A percentile compares a stretch with the other conserved stretches of the same genome.
Conservation (phyloP, 2,329 filamentous ascomycete species). For the Diaporthe citrichinensis region DNA sequence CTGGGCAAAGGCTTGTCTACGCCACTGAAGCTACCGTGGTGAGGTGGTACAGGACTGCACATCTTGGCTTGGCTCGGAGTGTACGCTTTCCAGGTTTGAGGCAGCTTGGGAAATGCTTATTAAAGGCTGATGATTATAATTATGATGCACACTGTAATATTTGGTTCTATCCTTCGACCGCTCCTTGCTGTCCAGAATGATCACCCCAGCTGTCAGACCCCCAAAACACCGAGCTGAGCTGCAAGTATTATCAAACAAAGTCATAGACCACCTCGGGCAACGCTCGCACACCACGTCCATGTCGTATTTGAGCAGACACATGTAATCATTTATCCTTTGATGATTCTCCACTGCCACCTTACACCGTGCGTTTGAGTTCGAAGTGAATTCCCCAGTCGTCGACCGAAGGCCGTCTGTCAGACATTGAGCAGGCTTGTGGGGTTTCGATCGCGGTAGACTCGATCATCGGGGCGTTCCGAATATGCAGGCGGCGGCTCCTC, state of each 20-base stretch:
- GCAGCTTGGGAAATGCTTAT: not conserved
- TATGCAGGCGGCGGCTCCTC: conserved; percentile 10
- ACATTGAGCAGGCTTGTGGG: conserved; percentile 5
- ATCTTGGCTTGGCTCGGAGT: too few species aligned
- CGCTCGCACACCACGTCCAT: not conserved
- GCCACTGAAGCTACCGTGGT: conserved; percentile 78
- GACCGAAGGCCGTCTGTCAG: not conserved
- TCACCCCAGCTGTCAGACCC: rapidly evolving
- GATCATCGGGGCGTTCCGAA: not conserved
- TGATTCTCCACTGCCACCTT: not conserved
- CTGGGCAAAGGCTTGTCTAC: conserved; percentile 74
- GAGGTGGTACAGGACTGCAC: conserved; percentile 34
- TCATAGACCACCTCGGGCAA: not conserved
- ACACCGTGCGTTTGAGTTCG: not conserved
- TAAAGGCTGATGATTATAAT: too few species aligned
- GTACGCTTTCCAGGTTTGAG: too few species aligned
- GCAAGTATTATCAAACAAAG: not conserved
- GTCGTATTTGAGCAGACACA: too few species aligned
- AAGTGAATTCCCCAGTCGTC: not conserved
- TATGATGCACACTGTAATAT: too few species aligned
- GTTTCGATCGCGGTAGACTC: conserved; percentile 1
- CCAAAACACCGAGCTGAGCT: not conserved
- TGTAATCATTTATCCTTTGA: too few species aligned
- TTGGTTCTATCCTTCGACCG: not conserved
- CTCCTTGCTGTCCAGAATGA: not conserved